phyloP scores from a whole-genome alignment of 2,329 filamentous ascomycete species.

The Emmonsiellopsis sp. region DNA sequence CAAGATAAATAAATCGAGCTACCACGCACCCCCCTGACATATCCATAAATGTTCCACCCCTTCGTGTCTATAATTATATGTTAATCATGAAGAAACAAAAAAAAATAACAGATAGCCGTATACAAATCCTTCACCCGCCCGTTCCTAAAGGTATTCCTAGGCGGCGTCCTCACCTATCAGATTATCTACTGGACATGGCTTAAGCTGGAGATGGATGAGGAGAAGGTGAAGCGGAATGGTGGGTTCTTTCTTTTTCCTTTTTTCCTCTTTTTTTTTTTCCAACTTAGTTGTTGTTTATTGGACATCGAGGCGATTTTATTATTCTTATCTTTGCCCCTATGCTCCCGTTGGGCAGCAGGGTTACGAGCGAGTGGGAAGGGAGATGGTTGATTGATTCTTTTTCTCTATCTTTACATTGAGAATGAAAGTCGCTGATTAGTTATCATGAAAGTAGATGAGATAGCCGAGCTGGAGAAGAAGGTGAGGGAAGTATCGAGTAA shows the following conservation, averaged over 20 bases:
- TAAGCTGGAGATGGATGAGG: slow-evolving; percentile 39
- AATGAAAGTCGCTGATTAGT: neutral
- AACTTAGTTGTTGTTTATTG: neutral
- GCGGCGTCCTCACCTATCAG: slow-evolving; percentile 41
- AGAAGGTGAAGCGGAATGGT: slow-evolving; percentile 34
- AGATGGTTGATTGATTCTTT: neutral
- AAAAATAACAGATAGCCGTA: slow-evolving; percentile 24
- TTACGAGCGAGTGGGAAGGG: too few relatives aligned
- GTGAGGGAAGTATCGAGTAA: slow-evolving; percentile 23
- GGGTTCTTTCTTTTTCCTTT: slow-evolving; percentile 10
- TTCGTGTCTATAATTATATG: too few relatives aligned
- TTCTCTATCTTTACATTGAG: slow-evolving; percentile 2
- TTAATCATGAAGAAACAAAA: too few relatives aligned
- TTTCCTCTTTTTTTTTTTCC: neutral
- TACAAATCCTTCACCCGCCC: slow-evolving; percentile 34
- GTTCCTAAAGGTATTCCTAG: slow-evolving; percentile 40
- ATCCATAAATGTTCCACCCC: neutral
- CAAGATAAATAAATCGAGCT: too few relatives aligned
- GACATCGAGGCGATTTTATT: neutral
- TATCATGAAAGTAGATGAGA: slow-evolving; percentile 20
- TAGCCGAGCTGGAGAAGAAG: slow-evolving; percentile 26
- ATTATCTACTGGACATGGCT: slow-evolving; percentile 40
- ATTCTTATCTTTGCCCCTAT: neutral
- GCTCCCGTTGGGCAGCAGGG: too few relatives aligned
- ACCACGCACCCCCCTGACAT: too few relatives aligned